These are phyloP conservation scores for Phytophthora fragariaefolia DNA, from an alignment of 352 stramenopile species.

Conservation along the genomic window DNA sequence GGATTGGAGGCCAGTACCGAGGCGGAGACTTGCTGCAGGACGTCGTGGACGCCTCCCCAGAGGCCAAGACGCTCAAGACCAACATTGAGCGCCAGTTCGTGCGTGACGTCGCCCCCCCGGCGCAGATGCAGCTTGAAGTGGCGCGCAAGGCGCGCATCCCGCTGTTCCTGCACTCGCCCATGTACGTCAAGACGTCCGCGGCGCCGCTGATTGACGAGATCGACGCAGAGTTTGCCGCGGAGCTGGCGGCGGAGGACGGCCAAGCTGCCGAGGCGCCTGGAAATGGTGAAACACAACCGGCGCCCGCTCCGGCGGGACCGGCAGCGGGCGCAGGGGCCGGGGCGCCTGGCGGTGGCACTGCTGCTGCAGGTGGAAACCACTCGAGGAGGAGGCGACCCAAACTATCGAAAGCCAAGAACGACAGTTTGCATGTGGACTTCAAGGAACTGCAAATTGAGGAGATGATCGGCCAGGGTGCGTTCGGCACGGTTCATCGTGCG, in stretches of 20 bases:
- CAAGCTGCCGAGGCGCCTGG: slow-evolving; percentile 11
- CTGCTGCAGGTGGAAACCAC: slow-evolving; percentile 13
- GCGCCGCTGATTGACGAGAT: slow-evolving; percentile 61
- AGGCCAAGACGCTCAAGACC: slow-evolving; percentile 58
- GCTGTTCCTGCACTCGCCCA: slow-evolving; percentile 86
- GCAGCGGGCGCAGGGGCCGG: slow-evolving; percentile 10
- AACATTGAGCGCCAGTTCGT: slow-evolving; percentile 78
- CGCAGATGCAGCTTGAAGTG: slow-evolving; percentile 89
- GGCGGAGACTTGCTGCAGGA: slow-evolving; percentile 37
- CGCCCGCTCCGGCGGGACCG: slow-evolving; percentile 3
- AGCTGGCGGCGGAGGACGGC: slow-evolving; percentile 26
- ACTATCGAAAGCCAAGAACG: slow-evolving; percentile 65
- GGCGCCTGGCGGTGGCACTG: background rate
- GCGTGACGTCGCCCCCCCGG: slow-evolving; percentile 69
- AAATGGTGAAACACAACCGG: slow-evolving; percentile 20
- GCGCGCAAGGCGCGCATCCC: slow-evolving; percentile 83
- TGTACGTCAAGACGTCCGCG: slow-evolving; percentile 84
- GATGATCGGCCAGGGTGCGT: slow-evolving; percentile 87
- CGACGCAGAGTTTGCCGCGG: slow-evolving; percentile 32
- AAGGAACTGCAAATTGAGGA: slow-evolving; percentile 79
- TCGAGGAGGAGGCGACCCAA: slow-evolving; percentile 39
- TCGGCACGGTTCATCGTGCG: slow-evolving; percentile 81
- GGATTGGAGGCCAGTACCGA: slow-evolving; percentile 36
- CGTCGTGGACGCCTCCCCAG: slow-evolving; percentile 33
- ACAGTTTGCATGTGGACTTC: slow-evolving; percentile 85